Evolutionary conservation across 495 filamentous ascomycete genomes (phyloP), one percentile per base, ranked within the genome.

Genomic region (Beverwykella pulmonaria): DNA sequence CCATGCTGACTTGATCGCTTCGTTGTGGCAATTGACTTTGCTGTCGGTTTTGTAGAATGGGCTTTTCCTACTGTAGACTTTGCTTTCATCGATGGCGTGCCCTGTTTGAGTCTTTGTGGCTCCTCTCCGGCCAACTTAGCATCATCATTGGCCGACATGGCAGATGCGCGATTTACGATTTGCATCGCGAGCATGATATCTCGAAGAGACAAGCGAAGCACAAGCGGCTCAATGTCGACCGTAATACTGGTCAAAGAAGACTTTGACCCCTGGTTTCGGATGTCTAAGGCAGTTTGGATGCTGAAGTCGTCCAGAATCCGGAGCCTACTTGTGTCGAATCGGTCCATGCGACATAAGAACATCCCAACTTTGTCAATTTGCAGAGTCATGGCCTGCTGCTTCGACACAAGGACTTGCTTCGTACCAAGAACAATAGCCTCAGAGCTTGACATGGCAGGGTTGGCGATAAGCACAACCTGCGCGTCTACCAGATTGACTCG

Each of bases 261-360:
- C 61, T 87, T 84, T 46, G 84, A 88, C 34, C 86, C 87, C 75
- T 88, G 83, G 1, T 83, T 75, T 50, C 86, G 81, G 71, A 83
- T 94, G 71, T 98, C 92, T 81, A 97, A 85, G 2, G 92, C 93
- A 68, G 96, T 82, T 65, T 92, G 89, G 30, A 98, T 74, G 8
- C 92, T 96, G 76, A 98, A 98, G 73, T 98, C 92, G 73, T 98
- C 94, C 23, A 98, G 82, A 68, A 98, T 96, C 23, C 95, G 87
- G 44, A 97, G 84, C 36, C 90, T 83, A 55, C 86, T 89, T 19
- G 87, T 91, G 59, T 96, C 93, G 67, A 96, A 96, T 65, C 90
- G 89, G 73, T 98, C 94, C 95, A 98, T 98, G 27, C 94, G 90
- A 74, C 94, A 98, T 36, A 98, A 80, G 77, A 97, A 98, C 93